phyloP scores from a whole-genome alignment of 441 rosid species.

The Erodium trifolium region DNA sequence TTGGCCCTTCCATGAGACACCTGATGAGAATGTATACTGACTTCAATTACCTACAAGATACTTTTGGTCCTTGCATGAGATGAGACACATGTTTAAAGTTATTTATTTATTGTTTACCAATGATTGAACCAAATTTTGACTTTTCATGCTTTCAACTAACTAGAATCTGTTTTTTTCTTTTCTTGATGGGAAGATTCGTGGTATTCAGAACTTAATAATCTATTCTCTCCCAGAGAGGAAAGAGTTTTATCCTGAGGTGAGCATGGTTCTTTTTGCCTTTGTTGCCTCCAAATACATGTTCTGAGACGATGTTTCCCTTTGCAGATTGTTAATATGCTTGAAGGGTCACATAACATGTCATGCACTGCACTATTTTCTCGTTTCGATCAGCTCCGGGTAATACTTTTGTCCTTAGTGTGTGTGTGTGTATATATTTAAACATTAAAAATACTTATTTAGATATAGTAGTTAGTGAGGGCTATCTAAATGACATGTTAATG shows the following conservation, averaged over 20 bases:
- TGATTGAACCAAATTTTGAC: neutral
- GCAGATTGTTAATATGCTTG: constrained; percentile 85
- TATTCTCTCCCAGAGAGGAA: constrained; percentile 91
- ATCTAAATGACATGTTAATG: neutral
- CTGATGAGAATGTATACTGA: neutral
- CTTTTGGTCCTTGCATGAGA: too few relatives aligned
- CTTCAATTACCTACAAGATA: neutral
- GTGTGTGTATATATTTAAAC: neutral
- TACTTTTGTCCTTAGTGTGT: neutral
- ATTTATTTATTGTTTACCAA: neutral
- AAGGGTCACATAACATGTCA: constrained; percentile 54
- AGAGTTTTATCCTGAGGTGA: constrained; percentile 89
- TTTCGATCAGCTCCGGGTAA: constrained; percentile 68
- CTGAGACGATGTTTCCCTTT: constrained; percentile 9
- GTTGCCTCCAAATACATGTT: neutral
- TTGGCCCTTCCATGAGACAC: too few relatives aligned
- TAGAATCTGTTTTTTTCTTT: constrained; percentile 13
- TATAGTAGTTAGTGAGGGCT: neutral
- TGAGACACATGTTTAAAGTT: too few relatives aligned
- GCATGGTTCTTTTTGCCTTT: constrained; percentile 12
- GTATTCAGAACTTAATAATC: constrained; percentile 64
- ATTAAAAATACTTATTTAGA: neutral
- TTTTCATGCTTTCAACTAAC: neutral
- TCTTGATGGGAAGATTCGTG: constrained; percentile 59
- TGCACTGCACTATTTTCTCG: constrained; percentile 74